These are phyloP conservation scores for Colletotrichum sp. DNA, from an alignment of 2,329 filamentous ascomycete genomes.

Conservation along the genomic window DNA sequence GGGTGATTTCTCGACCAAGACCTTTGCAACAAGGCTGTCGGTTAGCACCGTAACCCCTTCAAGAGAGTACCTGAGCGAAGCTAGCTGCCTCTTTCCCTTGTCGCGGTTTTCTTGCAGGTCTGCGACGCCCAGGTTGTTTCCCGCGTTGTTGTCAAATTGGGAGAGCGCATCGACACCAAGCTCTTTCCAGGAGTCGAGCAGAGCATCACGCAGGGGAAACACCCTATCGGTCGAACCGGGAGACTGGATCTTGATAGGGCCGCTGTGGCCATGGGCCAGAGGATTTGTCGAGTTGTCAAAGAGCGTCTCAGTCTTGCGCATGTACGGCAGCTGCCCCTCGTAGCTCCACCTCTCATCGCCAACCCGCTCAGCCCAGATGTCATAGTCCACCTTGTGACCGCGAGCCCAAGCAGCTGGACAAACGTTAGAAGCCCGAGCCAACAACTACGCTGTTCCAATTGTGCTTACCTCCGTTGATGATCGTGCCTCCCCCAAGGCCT, in stretches of 20 bases:
- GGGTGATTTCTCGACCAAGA: constrained; percentile 6
- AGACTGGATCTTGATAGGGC: constrained; percentile 34
- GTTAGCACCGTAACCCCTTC: constrained; percentile 27
- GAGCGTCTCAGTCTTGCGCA: constrained; percentile 34
- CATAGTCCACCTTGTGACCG: constrained; percentile 46
- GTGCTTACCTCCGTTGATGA: constrained; percentile 40
- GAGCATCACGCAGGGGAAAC: constrained; percentile 40
- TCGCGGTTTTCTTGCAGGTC: constrained; percentile 29
- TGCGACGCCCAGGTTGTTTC: constrained; percentile 35
- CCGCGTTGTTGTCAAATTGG: constrained; percentile 29
- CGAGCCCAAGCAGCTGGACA: constrained; percentile 44
- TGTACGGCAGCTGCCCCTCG: constrained; percentile 49
- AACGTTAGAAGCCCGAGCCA: not conserved
- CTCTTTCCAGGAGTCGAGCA: constrained; percentile 44
- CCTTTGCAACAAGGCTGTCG: constrained; percentile 23
- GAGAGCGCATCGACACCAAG: constrained; percentile 34
- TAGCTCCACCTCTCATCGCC: constrained; percentile 49
- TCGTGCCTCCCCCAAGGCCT: constrained; percentile 42
- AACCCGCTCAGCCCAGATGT: constrained; percentile 42
- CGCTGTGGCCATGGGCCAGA: constrained; percentile 41
- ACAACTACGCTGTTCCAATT: accelerated
- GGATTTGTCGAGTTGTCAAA: constrained; percentile 29
- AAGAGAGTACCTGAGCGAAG: constrained; percentile 26
- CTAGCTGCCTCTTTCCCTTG: constrained; percentile 25
- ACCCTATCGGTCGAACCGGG: constrained; percentile 29